Percentiles rank a stretch among this genome's conserved stretches.
Evolutionary conservation across 2,329 filamentous ascomycete species (phyloP).

Genomic region (Diaporthe citrichinensis): DNA sequence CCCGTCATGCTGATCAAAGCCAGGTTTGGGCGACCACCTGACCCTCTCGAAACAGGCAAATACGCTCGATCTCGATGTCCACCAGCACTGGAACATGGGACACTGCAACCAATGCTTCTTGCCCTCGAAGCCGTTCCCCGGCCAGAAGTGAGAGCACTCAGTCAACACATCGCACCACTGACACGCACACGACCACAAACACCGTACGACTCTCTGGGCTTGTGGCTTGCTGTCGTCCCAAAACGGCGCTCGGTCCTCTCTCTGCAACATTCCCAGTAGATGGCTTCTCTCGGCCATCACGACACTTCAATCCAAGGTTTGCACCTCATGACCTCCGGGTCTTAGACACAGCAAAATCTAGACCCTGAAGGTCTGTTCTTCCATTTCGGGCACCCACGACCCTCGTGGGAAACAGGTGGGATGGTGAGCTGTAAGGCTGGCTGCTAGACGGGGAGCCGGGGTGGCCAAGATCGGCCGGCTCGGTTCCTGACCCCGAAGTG

Average conservation of each 20-base stretch:
- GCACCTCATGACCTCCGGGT: neutral
- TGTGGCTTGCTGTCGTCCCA: neutral
- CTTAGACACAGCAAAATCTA: neutral
- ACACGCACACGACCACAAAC: constrained; percentile 22
- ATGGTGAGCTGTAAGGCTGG: constrained; percentile 19
- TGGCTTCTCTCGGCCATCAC: constrained; percentile 1
- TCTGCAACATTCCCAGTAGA: neutral
- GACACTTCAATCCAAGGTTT: neutral
- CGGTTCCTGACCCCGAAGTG: constrained; percentile 25
- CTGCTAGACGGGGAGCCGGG: constrained; percentile 24
- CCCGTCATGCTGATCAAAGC: constrained; percentile 39
- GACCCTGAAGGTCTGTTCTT: constrained; percentile 10
- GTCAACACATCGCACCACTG: constrained; percentile 32
- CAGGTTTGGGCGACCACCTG: constrained; percentile 23
- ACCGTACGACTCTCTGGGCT: constrained; percentile 8
- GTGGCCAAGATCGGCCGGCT: constrained; percentile 6
- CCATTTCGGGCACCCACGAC: neutral
- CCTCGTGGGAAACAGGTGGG: neutral
- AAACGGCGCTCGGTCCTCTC: neutral
- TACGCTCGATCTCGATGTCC: constrained; percentile 35
- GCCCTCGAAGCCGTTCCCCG: neutral
- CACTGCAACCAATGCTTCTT: constrained; percentile 2
- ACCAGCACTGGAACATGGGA: constrained; percentile 13
- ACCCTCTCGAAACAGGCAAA: constrained; percentile 27
- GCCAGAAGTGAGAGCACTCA: neutral